Evolutionary conservation across 345 rosid genomes (phyloP), one percentile per base, ranked within the genome.

Genomic region (Brassica rapa): DNA sequence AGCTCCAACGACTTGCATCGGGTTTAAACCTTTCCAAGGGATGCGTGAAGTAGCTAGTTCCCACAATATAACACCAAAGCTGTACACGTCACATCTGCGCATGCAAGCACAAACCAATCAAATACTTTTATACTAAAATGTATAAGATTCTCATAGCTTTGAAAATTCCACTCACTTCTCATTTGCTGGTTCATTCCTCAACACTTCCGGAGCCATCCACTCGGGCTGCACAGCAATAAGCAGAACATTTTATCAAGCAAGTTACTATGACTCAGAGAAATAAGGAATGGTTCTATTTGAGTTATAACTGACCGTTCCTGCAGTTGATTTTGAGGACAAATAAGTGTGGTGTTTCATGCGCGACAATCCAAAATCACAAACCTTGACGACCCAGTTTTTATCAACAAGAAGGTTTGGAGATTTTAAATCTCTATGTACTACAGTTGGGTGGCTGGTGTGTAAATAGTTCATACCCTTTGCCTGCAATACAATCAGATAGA

Each of bases 1-100:
- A 70, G 99, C 99, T 81, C 99, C 99, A 76, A 95, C 99, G 33
- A 95, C 99, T 78, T 95, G 98, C 98, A 93, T 93, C n/a, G 99
- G 97, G 71, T 93, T 93, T 86, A 95, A 81, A 43, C 98, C 99
- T 83, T 86, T 90, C 99, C 99, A 95, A 9, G 99, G 99, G 64
- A 91, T 71, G 25, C 77, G 53, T 81, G 86, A 83, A 49, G 99
- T 93, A 21, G 87, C 85, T 83, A 95, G 39, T 84, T 95, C 99
- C 99, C 99, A 95, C 70, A 95, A 81, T 84, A 93, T 95, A 62
- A 95, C 98, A 70, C 99, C 99, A 84, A 91, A 95, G 78, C 99
- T 95, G 87, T 91, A 95, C 59, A 95, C 96, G 77, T 95, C 99
- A 76, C 96, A 95, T 86, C 98, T 94, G 89, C 77, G 73, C 72